Evolutionary conservation across 257 asterid species (phyloP), one percentile per base, ranked within the genome.

Genomic region (Solanum chilense): DNA sequence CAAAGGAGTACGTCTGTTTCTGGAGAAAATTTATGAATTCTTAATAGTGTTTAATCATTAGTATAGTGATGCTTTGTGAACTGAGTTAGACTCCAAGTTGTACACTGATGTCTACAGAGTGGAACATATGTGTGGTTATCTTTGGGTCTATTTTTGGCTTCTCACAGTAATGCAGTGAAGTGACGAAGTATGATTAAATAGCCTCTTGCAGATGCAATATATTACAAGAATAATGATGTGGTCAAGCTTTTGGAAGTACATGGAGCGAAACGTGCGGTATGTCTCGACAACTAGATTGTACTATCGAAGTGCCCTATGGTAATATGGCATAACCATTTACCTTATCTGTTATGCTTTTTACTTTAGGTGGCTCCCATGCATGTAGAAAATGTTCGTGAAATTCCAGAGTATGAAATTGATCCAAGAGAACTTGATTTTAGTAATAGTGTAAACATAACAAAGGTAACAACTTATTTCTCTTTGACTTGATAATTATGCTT

Each of bases 181-280:
- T 93, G 89, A 93, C 93, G 84, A 45, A 83, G 71, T 90, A 89
- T 90, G 87, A 87, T 91, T 92, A 86, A 88, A 92, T 88, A 94
- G 98, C 98, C 98, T 85, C 95, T 94, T 91, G 98, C 98, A 93
- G 98, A 95, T 93, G 98, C 98, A 87, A 91, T 94, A 76, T 88
- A 92, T 89, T 95, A 94, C 92, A 92, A 93, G 89, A 92, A 94
- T 85, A 92, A 90, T 84, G 98, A 91, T 60, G 93, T 93, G 66
- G 93, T 93, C 90, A 93, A 93, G 92, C 93, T 95, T 88, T 90
- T 95, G 93, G 98, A 95, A 92, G 90, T 91, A 80, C 92, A 91
- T 73, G 98, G 98, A 31, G 98, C 95, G 90, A 92, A 92, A 90
- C 94, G 90, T 88, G 93, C 91, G 23, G 98, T 95, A 90, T 90